Evolutionary conservation across 2,329 filamentous ascomycete genomes (phyloP).

Genomic region (Leptographium flavum): DNA sequence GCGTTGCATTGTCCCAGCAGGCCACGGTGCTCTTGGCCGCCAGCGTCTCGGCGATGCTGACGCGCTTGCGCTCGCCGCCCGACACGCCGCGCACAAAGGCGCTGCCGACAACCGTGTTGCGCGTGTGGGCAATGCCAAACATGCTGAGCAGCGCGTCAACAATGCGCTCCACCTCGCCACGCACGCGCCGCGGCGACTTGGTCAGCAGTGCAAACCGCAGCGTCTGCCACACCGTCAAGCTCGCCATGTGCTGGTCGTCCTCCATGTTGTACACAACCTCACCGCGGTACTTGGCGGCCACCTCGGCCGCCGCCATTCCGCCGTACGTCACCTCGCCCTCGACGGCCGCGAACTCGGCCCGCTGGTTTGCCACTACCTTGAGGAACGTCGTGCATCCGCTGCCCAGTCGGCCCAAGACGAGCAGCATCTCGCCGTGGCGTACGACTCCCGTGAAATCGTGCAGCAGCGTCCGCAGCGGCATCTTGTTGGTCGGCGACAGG

Average conservation of each 20-base stretch:
- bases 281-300: too few species aligned
- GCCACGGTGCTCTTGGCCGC: conserved; percentile 44
- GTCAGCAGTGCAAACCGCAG: conserved; percentile 52
- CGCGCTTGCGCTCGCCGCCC: conserved; percentile 57
- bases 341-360: too few species aligned
- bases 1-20: conserved; percentile 60
- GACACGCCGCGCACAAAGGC: conserved; percentile 47
- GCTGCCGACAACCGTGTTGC: conserved; percentile 54
- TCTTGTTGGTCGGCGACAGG: conserved; percentile 35
- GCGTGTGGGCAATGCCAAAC: conserved; percentile 55
- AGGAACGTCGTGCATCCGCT: conserved; percentile 43
- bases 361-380: conserved; percentile 54
- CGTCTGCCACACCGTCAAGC: conserved; percentile 52
- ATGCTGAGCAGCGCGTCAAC: conserved; percentile 51
- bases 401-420: conserved; percentile 42
- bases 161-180: conserved; percentile 17
- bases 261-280: conserved; percentile 48
- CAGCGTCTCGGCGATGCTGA: conserved; percentile 61
- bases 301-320: too few species aligned
- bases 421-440: conserved; percentile 39
- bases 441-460: conserved; percentile 37
- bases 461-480: conserved; percentile 39
- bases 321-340: too few species aligned
- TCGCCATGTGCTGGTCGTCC: conserved; percentile 52
- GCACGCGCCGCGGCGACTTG: conserved; percentile 27